These are phyloP conservation scores for Ceratocystis harringtonii DNA, from an alignment of 2,329 filamentous ascomycete species.

Conservation along the genomic window DNA sequence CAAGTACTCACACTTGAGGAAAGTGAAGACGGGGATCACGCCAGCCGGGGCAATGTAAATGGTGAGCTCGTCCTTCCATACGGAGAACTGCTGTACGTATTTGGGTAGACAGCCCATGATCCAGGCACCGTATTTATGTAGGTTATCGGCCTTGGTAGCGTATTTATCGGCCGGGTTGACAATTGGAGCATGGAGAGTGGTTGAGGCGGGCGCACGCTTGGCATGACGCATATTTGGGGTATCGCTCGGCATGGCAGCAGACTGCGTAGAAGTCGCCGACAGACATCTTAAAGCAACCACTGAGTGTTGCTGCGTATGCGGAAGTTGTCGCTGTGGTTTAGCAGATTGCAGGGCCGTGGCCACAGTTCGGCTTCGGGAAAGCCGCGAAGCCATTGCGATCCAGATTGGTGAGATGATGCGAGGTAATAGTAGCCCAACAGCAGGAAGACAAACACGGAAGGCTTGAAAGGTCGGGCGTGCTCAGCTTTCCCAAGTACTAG, in stretches of 20 bases:
- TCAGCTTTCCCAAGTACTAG: neutral
- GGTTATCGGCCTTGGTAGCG: constrained; percentile 65
- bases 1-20: constrained; percentile 77
- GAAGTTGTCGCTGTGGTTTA: constrained; percentile 22
- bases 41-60: constrained; percentile 83
- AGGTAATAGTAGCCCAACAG: neutral
- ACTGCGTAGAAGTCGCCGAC: constrained; percentile 30
- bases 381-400: constrained; percentile 19
- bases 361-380: constrained; percentile 41
- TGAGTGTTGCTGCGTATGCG: constrained; percentile 26
- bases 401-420: neutral
- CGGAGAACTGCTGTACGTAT: constrained; percentile 97
- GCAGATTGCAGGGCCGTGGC: constrained; percentile 41
- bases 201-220: constrained; percentile 40
- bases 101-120: constrained; percentile 93
- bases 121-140: constrained; percentile 94
- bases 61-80: constrained; percentile 98
- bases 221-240: constrained; percentile 53
- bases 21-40: constrained; percentile 80
- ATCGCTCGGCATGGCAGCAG: constrained; percentile 45
- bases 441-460: neutral
- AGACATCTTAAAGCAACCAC: constrained; percentile 18
- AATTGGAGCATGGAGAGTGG: constrained; percentile 55
- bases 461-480: neutral
- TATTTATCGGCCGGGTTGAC: constrained; percentile 92